Evolutionary conservation across 768 basidiomycete species (phyloP).

Genomic region (Termitomyces sp.): DNA sequence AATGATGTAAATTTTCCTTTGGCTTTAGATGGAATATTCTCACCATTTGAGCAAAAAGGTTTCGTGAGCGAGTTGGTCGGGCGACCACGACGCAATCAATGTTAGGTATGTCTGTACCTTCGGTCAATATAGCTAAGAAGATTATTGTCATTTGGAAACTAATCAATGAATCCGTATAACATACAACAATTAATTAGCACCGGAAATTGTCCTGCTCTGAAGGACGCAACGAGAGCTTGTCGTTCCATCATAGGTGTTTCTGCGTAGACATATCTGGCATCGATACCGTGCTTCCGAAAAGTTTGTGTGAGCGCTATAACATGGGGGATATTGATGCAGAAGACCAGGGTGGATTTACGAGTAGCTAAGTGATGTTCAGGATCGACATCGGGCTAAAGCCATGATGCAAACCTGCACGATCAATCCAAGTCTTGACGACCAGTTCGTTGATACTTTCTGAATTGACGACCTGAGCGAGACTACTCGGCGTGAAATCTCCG

Average conservation of each 20-base stretch:
- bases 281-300: constrained; percentile 72
- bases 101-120: constrained; percentile 92
- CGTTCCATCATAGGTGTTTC: constrained; percentile 62
- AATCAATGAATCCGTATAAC: constrained; percentile 5
- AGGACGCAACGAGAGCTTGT: constrained; percentile 54
- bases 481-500: constrained; percentile 79
- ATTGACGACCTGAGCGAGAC: constrained; percentile 79
- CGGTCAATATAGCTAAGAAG: constrained; percentile 72
- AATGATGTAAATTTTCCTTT: not conserved
- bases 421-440: constrained; percentile 80
- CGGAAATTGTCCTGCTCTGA: constrained; percentile 70
- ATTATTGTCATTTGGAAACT: not conserved
- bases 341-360: constrained; percentile 87
- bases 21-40: constrained; percentile 6
- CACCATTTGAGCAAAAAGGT: constrained; percentile 92
- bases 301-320: constrained; percentile 65
- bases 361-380: constrained; percentile 27
- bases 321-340: constrained; percentile 83
- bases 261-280: constrained; percentile 77
- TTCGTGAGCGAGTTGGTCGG: constrained; percentile 83
- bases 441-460: constrained; percentile 71
- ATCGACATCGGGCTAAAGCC: not conserved
- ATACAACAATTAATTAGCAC: constrained; percentile 87
- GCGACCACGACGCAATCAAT: constrained; percentile 89
- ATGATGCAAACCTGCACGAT: constrained; percentile 61